A percentile compares a stretch with the other conserved stretches of the same genome.
Evolutionary conservation across 441 rosid genomes (phyloP).

Genomic region (Gossypium lobatum): DNA sequence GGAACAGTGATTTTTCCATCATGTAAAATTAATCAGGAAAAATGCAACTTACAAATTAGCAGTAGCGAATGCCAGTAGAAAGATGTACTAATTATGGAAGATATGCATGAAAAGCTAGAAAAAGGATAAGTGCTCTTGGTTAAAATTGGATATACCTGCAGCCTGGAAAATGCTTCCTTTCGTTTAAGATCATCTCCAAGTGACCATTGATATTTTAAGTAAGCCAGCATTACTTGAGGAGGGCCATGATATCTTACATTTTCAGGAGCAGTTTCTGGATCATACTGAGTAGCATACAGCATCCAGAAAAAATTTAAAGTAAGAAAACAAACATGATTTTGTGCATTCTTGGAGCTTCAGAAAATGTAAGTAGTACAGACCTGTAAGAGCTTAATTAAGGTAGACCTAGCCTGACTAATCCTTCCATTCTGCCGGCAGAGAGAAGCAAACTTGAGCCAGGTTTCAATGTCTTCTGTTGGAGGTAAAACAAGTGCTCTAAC

Average conservation of each 20-base stretch:
- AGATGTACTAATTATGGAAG: background rate
- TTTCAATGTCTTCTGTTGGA: conserved; percentile 89
- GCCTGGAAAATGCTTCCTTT: conserved; percentile 84
- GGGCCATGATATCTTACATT: conserved; percentile 78
- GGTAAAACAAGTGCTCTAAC: conserved; percentile 97
- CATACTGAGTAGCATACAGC: conserved; percentile 53
- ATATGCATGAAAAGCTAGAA: background rate
- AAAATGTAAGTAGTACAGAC: conserved; percentile 26
- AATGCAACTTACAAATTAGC: background rate
- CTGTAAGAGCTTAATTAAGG: conserved; percentile 89
- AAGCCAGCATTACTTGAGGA: conserved; percentile 97
- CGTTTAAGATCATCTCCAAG: conserved; percentile 97
- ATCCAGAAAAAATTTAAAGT: conserved; percentile 1
- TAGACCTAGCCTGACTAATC: conserved; percentile 96
- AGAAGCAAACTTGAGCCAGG: conserved; percentile 95
- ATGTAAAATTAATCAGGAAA: conserved; percentile 7
- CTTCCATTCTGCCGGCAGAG: conserved; percentile 92
- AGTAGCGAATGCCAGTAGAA: conserved; percentile 5
- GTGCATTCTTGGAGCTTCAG: conserved; percentile 1
- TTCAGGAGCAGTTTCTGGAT: conserved; percentile 88
- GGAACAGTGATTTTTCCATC: conserved; percentile 17
- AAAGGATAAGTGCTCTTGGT: background rate
- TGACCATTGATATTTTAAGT: conserved; percentile 97
- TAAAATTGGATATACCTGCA: conserved; percentile 54
- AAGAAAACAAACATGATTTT: conserved; percentile 9